Conservation (phyloP, 306 rosid genomes). For the Phaseolus lunatus region DNA sequence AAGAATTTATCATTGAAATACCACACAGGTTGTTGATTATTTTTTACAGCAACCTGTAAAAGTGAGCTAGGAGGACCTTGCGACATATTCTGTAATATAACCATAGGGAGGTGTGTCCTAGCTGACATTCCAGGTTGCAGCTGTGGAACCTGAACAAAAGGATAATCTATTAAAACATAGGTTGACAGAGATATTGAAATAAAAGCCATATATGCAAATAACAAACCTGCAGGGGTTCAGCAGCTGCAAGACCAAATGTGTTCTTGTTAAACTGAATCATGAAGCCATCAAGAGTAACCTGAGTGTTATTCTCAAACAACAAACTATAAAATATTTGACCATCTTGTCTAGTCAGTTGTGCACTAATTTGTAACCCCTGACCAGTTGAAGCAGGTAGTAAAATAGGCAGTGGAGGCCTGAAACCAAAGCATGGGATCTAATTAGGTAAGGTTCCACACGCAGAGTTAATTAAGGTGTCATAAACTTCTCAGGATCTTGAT, state of each 20-base stretch:
- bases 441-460: conserved; percentile 33
- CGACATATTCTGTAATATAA: conserved; percentile 78
- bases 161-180: conserved; percentile 26
- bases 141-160: conserved; percentile 66
- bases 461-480: neutral
- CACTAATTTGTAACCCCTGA: conserved; percentile 95
- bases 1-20: conserved; percentile 79
- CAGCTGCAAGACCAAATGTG: conserved; percentile 88
- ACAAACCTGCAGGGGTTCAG: conserved; percentile 79
- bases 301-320: conserved; percentile 79
- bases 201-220: conserved; percentile 18
- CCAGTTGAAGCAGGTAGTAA: conserved; percentile 76
- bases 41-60: conserved; percentile 85
- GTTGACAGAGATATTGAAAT: conserved; percentile 14
- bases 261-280: conserved; percentile 96
- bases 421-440: conserved; percentile 44
- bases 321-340: conserved; percentile 79
- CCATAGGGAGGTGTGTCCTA: conserved; percentile 80
- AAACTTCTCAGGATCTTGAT: conserved; percentile 2
- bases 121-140: conserved; percentile 77
- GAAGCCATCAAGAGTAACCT: conserved; percentile 78
- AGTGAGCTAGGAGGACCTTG: conserved; percentile 92
- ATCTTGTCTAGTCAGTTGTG: conserved; percentile 68
- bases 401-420: conserved; percentile 84
- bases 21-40: conserved; percentile 90